Evolutionary conservation across 108 stramenopile genomes (phyloP).

Genomic region (Skeletonema grethae): DNA sequence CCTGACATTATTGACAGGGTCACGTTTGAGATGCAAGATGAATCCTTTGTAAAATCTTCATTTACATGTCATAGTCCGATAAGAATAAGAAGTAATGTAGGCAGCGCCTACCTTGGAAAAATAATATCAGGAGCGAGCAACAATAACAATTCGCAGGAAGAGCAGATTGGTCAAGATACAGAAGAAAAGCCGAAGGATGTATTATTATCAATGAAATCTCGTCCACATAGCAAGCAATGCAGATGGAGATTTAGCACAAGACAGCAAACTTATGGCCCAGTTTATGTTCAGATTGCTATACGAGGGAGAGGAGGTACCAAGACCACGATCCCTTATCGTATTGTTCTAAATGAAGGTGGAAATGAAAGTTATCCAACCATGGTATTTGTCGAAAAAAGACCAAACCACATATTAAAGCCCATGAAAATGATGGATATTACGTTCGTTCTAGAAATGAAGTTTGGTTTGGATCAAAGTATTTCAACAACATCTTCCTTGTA

Average conservation of each 20-base stretch:
- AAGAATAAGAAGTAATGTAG: conserved; percentile 17
- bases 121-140: conserved; percentile 15
- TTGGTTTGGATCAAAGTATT: conserved; percentile 22
- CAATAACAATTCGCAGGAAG: conserved; percentile 11
- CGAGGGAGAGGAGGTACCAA: conserved; percentile 54
- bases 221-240: conserved; percentile 19
- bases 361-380: conserved; percentile 17
- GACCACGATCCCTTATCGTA: conserved; percentile 6
- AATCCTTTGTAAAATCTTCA: conserved; percentile 20
- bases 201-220: conserved; percentile 3
- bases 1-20: conserved; percentile 58
- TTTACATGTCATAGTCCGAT: conserved; percentile 55
- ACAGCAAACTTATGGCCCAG: conserved; percentile 53
- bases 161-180: conserved; percentile 14
- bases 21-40: conserved; percentile 50
- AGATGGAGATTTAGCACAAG: conserved; percentile 55
- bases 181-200: conserved; percentile 9
- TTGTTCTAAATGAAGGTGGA: conserved; percentile 18
- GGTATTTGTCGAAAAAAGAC: conserved; percentile 40
- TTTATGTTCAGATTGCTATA: conserved; percentile 46
- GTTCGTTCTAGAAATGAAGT: conserved; percentile 51
- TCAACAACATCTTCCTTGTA: conserved; percentile 11
- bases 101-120: conserved; percentile 18
- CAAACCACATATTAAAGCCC: conserved; percentile 21
- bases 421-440: conserved; percentile 35